phyloP scores from a whole-genome alignment of 495 filamentous ascomycete genomes.

The Hyaloscypha hepaticicola region DNA sequence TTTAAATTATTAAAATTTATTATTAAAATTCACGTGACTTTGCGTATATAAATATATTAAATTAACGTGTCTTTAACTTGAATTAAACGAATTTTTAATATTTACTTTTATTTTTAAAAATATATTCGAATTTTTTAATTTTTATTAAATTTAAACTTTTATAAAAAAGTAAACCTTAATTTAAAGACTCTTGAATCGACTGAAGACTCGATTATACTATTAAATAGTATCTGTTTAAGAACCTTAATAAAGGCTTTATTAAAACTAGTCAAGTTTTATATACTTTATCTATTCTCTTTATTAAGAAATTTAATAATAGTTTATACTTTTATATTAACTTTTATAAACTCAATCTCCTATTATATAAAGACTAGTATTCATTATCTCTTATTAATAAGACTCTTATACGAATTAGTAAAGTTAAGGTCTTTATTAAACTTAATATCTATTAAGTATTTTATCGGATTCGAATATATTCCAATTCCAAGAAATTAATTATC shows the following conservation, averaged over 20 bases:
- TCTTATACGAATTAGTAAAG: constrained; percentile 31
- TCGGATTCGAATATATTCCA: constrained; percentile 34
- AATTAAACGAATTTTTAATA: no score
- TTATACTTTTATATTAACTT: constrained; percentile 50
- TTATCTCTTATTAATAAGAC: constrained; percentile 47
- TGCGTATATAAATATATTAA: no score
- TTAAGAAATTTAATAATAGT: constrained; percentile 27
- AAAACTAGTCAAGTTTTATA: neutral
- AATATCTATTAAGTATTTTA: constrained; percentile 44
- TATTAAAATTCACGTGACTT: no score
- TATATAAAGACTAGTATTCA: constrained; percentile 44
- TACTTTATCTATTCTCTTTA: constrained; percentile 3
- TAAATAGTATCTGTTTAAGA: constrained; percentile 11
- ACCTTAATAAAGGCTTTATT: constrained; percentile 18
- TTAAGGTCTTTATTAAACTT: constrained; percentile 45
- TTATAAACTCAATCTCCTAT: constrained; percentile 42
- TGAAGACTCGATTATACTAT: no score
- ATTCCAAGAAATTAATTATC: constrained; percentile 37
- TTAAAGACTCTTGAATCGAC: no score
- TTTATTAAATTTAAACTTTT: no score
- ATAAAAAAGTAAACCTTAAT: no score
- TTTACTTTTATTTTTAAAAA: no score
- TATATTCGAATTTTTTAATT: no score
- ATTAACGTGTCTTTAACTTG: no score
- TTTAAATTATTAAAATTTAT: no score